Conservation (phyloP, 768 basidiomycete genomes). For the Lactarius hatsudake region DNA sequence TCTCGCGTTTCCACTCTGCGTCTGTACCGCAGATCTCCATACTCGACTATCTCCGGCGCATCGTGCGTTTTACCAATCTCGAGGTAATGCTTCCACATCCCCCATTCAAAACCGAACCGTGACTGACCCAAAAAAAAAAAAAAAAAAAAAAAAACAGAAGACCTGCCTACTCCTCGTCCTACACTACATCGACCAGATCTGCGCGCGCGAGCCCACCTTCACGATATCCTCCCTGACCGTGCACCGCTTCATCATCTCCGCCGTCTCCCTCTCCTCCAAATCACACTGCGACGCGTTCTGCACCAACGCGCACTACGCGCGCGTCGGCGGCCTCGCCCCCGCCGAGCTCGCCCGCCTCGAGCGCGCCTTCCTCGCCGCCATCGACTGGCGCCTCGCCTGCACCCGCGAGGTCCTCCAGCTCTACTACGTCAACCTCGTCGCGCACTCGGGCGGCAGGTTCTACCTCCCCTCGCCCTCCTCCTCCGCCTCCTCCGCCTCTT, state of each 20-base stretch:
- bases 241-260: constrained; percentile 95
- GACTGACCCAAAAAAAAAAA: too few relatives aligned
- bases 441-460: constrained; percentile 63
- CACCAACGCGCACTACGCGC: constrained; percentile 92
- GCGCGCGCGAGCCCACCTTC: constrained; percentile 81
- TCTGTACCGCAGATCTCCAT: constrained; percentile 85
- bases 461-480: constrained; percentile 39
- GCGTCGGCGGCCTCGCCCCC: constrained; percentile 91
- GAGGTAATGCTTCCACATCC: too few relatives aligned
- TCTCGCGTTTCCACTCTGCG: constrained; percentile 96
- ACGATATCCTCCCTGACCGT: constrained; percentile 94
- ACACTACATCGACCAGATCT: constrained; percentile 93
- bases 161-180: constrained; percentile 78
- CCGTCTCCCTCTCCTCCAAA: constrained; percentile 90
- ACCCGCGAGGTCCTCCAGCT: constrained; percentile 87
- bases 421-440: constrained; percentile 91
- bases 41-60: constrained; percentile 90
- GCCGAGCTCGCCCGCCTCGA: constrained; percentile 93
- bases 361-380: constrained; percentile 85
- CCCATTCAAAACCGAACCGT: too few relatives aligned
- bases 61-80: constrained; percentile 92
- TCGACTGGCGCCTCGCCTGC: constrained; percentile 96
- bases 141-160: too few relatives aligned
- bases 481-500: not conserved
- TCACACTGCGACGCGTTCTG: constrained; percentile 95